A percentile compares a stretch with the other conserved stretches of the same genome.
phyloP scores from a whole-genome alignment of 768 basidiomycete genomes.

The Termitomyces bulborhizus region DNA sequence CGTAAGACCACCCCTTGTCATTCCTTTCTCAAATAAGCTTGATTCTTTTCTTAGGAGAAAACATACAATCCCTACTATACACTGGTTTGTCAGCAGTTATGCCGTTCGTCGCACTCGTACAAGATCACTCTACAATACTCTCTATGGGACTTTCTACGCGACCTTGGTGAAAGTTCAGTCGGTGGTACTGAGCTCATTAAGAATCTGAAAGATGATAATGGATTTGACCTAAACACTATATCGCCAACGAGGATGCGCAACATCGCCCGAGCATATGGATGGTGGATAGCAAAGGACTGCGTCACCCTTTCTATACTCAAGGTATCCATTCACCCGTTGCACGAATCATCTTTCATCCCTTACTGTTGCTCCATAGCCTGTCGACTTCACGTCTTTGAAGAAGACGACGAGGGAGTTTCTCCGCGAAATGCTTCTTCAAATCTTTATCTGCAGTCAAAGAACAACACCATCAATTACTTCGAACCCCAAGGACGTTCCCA shows the following conservation, averaged over 20 bases:
- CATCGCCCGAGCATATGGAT: slow-evolving; percentile 80
- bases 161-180: slow-evolving; percentile 77
- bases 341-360: background rate
- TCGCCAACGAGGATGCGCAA: slow-evolving; percentile 58
- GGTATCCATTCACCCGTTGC: slow-evolving; percentile 36
- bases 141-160: slow-evolving; percentile 94
- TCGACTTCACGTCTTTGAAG: slow-evolving; percentile 79
- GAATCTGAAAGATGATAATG: slow-evolving; percentile 43
- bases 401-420: slow-evolving; percentile 62
- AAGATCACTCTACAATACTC: slow-evolving; percentile 92
- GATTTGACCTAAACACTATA: slow-evolving; percentile 45
- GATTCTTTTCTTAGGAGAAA: slow-evolving; percentile 56
- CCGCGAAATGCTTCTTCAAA: slow-evolving; percentile 56
- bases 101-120: slow-evolving; percentile 72
- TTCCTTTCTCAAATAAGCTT: slow-evolving; percentile 2
- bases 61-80: slow-evolving; percentile 94
- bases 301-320: slow-evolving; percentile 75
- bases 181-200: slow-evolving; percentile 78
- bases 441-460: slow-evolving; percentile 73
- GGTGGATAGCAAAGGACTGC: slow-evolving; percentile 88
- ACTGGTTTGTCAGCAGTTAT: slow-evolving; percentile 81
- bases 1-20: slow-evolving; percentile 35
- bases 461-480: slow-evolving; percentile 54
- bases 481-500: slow-evolving; percentile 27
- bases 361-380: slow-evolving; percentile 46